Evolutionary conservation across 2,329 filamentous ascomycete species (phyloP).

Genomic region (Monascus ruber): DNA sequence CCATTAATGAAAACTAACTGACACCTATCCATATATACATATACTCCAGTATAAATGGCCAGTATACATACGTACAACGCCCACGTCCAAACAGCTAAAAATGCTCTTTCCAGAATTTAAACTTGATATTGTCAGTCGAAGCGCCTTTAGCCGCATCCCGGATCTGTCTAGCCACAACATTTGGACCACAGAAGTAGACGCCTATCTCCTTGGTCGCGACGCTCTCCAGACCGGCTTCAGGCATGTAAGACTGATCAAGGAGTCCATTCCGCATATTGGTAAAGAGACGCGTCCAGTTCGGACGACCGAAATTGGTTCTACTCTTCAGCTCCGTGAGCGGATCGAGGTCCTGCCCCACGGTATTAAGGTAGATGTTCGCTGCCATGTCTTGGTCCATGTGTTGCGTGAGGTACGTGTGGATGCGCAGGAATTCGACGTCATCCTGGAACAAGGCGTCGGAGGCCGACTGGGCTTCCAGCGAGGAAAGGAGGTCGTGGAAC

Average conservation of each 20-base stretch:
- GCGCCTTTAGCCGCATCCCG: conserved; percentile 65
- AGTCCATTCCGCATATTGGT: conserved; percentile 80
- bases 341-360: conserved; percentile 75
- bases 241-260: conserved; percentile 71
- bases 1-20: not conserved
- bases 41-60: not conserved
- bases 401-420: conserved; percentile 96
- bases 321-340: conserved; percentile 84
- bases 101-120: conserved; percentile 99
- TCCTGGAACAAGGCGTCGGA: conserved; percentile 50
- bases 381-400: conserved; percentile 82
- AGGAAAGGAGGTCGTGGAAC: conserved; percentile 91
- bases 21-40: too few relatives aligned
- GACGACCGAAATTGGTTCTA: conserved; percentile 87
- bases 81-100: conserved; percentile 20
- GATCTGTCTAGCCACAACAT: conserved; percentile 68
- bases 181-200: conserved; percentile 96
- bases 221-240: conserved; percentile 55
- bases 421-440: conserved; percentile 72
- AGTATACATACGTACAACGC: not conserved
- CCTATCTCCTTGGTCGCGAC: conserved; percentile 74
- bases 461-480: conserved; percentile 75
- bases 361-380: conserved; percentile 95
- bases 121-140: conserved; percentile 68
- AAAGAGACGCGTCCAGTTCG: conserved; percentile 75